Percentiles rank a stretch among this genome's conserved stretches.
Conservation (phyloP, 139 green algal genomes). For the Micractinium sp. region DNA sequence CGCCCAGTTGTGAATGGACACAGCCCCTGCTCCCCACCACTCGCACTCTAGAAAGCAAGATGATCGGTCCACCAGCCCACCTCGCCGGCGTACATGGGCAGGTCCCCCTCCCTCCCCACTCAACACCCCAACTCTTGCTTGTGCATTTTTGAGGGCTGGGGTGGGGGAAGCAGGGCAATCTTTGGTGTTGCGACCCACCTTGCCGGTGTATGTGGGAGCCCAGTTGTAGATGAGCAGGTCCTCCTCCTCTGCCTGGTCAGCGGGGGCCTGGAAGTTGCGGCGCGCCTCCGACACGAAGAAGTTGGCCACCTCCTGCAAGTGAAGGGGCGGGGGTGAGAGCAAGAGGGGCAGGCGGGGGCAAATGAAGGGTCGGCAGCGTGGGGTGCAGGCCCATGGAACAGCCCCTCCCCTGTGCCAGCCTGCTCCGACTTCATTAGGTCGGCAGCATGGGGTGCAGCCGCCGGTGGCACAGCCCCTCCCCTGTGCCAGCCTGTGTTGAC, state of each 20-base stretch:
- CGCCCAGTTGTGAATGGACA: slow-evolving; percentile 84
- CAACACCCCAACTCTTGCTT: too few relatives aligned
- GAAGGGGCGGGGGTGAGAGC: background rate
- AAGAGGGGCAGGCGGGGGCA: background rate
- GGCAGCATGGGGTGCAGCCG: too few relatives aligned
- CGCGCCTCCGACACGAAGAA: slow-evolving; percentile 76
- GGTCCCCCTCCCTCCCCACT: background rate
- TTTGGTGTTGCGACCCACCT: slow-evolving; percentile 27
- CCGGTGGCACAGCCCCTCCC: too few relatives aligned
- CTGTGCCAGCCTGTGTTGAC: too few relatives aligned
- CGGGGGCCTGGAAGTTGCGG: slow-evolving; percentile 68
- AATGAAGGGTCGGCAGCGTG: background rate
- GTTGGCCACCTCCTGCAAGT: slow-evolving; percentile 68
- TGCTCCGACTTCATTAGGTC: too few relatives aligned
- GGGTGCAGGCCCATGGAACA: background rate
- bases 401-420: too few relatives aligned
- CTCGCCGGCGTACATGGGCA: background rate
- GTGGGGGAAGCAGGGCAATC: too few relatives aligned
- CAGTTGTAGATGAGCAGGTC: slow-evolving; percentile 86
- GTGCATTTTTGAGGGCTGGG: too few relatives aligned
- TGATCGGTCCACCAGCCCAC: too few relatives aligned
- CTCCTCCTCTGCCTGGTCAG: slow-evolving; percentile 61
- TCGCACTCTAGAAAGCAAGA: too few relatives aligned
- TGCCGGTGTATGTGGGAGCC: slow-evolving; percentile 66
- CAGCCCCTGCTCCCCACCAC: too few relatives aligned